phyloP scores from a whole-genome alignment of 331 rosid species.

The Acacia concinna region DNA sequence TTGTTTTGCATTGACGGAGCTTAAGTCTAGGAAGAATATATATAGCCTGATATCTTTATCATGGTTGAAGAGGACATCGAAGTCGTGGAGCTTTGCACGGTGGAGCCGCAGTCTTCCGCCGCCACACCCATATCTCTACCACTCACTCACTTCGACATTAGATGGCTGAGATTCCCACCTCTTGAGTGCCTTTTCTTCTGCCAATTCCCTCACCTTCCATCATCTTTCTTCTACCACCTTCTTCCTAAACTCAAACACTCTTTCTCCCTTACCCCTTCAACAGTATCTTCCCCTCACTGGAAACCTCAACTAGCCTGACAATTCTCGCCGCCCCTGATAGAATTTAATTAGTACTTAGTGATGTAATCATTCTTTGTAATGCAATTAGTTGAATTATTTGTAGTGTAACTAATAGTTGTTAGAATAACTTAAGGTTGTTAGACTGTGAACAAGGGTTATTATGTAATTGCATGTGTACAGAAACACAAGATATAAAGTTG shows the following conservation, averaged over 20 bases:
- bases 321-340: slow-evolving; percentile 16
- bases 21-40: not conserved
- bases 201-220: not conserved
- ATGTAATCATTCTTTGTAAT: no score
- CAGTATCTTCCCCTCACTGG: slow-evolving; percentile 38
- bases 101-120: not conserved
- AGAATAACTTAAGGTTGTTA: no score
- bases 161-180: not conserved
- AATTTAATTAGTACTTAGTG: no score
- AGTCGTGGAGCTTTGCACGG: not conserved
- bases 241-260: slow-evolving; percentile 43
- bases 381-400: no score
- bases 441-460: no score
- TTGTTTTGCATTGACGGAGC: not conserved
- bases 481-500: no score
- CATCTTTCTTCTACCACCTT: not conserved
- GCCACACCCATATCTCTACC: not conserved
- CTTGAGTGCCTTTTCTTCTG: slow-evolving; percentile 32
- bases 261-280: slow-evolving; percentile 36
- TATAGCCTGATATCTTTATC: not conserved
- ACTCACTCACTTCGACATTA: not conserved
- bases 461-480: no score
- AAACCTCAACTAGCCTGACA: slow-evolving; percentile 34
- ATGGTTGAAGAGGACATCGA: not conserved
- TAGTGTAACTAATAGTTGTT: no score